Conservation (phyloP, 495 filamentous ascomycete genomes). For the Hyphodiscus hymeniophilus region DNA sequence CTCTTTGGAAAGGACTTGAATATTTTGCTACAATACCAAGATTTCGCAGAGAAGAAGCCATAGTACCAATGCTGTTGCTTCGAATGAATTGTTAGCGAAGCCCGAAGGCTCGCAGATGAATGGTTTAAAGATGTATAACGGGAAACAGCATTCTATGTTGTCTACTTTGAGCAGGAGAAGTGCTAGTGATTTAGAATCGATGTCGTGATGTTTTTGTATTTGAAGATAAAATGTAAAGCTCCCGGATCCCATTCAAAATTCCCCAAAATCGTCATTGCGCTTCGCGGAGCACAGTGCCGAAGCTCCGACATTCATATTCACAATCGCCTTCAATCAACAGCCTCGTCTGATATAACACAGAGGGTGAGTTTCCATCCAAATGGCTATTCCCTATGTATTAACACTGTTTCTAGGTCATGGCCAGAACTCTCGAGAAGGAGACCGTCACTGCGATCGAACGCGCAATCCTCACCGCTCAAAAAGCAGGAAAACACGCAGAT, state of each 20-base stretch:
- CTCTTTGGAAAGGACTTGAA: neutral
- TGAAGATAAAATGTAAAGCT: neutral
- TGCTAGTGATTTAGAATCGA: neutral
- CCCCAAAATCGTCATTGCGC: neutral
- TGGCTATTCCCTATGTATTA: neutral
- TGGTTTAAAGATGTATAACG: too few relatives aligned
- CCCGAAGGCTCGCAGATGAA: constrained; percentile 11
- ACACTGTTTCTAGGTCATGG: constrained; percentile 1
- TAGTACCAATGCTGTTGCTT: neutral
- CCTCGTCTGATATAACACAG: neutral
- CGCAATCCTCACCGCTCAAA: constrained; percentile 7
- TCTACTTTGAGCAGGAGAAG: too few relatives aligned
- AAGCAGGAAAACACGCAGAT: neutral
- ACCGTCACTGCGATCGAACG: constrained; percentile 10
- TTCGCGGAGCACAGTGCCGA: neutral
- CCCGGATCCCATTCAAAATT: too few relatives aligned
- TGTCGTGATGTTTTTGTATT: neutral
- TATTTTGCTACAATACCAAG: constrained; percentile 8
- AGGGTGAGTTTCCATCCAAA: neutral
- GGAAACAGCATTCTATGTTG: neutral
- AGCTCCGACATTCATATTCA: neutral
- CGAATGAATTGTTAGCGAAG: constrained; percentile 4
- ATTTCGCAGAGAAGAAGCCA: constrained; percentile 11
- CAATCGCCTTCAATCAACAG: neutral
- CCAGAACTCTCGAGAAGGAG: constrained; percentile 8